A percentile compares a stretch with the other conserved stretches of the same genome.
These are phyloP conservation scores for Gynandropsis gynandra DNA, from an alignment of 345 rosid genomes.

Conservation along the genomic window DNA sequence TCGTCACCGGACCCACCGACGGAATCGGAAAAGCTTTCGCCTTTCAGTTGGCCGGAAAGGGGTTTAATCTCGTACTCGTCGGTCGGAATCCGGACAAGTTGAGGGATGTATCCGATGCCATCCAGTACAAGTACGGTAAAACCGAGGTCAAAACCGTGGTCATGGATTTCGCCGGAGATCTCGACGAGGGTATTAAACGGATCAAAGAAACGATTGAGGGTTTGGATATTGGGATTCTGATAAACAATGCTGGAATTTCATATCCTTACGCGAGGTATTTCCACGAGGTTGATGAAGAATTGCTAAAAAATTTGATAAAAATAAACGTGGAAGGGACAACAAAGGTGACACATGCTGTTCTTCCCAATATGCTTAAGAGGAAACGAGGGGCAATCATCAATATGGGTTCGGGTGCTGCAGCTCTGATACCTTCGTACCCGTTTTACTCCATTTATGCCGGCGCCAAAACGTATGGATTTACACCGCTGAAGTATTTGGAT, in stretches of 20 bases:
- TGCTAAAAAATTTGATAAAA: slow-evolving; percentile 55
- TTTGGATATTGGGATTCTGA: slow-evolving; percentile 70
- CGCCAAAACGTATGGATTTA: slow-evolving; percentile 64
- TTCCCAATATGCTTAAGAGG: slow-evolving; percentile 73
- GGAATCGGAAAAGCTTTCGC: slow-evolving; percentile 93
- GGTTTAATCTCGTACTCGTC: slow-evolving; percentile 74
- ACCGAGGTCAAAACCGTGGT: slow-evolving; percentile 57
- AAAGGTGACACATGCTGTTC: slow-evolving; percentile 79
- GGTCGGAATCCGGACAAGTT: slow-evolving; percentile 70
- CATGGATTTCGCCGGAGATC: slow-evolving; percentile 80
- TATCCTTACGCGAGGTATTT: slow-evolving; percentile 92
- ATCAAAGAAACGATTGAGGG: slow-evolving; percentile 63
- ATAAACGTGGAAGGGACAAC: slow-evolving; percentile 90
- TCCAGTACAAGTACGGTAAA: slow-evolving; percentile 40
- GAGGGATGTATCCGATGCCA: slow-evolving; percentile 52
- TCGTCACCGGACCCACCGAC: slow-evolving; percentile 86
- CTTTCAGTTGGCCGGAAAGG: slow-evolving; percentile 64
- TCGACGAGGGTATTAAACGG: slow-evolving; percentile 61
- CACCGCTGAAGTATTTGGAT: not conserved
- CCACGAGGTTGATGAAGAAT: slow-evolving; percentile 74
- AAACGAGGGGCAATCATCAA: slow-evolving; percentile 89
- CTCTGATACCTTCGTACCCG: slow-evolving; percentile 89
- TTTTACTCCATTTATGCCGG: slow-evolving; percentile 91
- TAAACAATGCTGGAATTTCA: slow-evolving; percentile 87
- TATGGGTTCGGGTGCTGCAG: slow-evolving; percentile 92